Conservation (phyloP, 1,139 yeast species). For the Suhomyces panamericanus region DNA sequence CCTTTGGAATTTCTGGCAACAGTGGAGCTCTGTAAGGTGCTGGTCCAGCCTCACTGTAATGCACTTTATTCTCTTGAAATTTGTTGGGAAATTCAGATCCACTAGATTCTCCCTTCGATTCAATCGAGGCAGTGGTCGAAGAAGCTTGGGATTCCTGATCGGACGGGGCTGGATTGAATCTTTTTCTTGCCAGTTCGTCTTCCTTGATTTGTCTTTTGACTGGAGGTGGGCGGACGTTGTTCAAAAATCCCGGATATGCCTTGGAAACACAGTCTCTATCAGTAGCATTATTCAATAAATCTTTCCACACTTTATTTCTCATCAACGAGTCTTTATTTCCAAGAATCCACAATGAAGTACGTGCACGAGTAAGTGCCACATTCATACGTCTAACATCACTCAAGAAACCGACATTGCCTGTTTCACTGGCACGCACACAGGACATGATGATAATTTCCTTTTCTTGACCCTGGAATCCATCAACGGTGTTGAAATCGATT, state of each 20-base stretch:
- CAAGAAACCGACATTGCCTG: conserved; percentile 78
- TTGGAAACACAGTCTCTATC: conserved; percentile 38
- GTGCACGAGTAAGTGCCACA: conserved; percentile 93
- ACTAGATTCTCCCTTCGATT: too few species aligned
- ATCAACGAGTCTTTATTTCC: conserved; percentile 71
- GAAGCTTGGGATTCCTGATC: too few species aligned
- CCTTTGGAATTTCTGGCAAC: background rate
- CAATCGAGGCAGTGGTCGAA: too few species aligned
- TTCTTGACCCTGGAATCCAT: conserved; percentile 98
- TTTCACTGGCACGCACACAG: conserved; percentile 83
- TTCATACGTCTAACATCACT: conserved; percentile 92
- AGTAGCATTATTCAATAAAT: conserved; percentile 63
- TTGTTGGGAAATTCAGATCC: background rate
- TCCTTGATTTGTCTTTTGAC: conserved; percentile 1
- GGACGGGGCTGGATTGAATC: conserved; percentile 3
- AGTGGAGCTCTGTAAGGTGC: too few species aligned
- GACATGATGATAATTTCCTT: conserved; percentile 91
- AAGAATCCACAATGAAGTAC: conserved; percentile 86
- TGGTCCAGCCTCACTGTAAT: too few species aligned
- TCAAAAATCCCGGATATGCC: conserved; percentile 43
- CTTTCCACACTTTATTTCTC: conserved; percentile 68
- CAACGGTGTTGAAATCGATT: conserved; percentile 91
- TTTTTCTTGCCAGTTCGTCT: conserved; percentile 1
- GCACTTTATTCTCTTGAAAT: background rate
- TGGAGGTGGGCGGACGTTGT: conserved; percentile 1